Percentiles rank a stretch among this genome's conserved stretches.
Conservation (phyloP, 306 rosid genomes). For the Carpinus fangiana region DNA sequence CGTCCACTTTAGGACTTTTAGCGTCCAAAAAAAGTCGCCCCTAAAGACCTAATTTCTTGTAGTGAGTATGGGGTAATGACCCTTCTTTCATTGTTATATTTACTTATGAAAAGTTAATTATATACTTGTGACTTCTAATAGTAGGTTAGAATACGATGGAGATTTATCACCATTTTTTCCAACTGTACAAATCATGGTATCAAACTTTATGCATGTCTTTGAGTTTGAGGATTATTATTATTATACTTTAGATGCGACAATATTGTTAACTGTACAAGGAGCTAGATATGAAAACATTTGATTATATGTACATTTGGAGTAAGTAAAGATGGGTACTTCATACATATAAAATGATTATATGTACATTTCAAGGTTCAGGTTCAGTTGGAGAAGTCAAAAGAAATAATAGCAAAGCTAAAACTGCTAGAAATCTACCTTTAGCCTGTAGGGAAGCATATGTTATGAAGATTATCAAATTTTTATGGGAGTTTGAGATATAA, state of each 20-base stretch:
- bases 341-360: neutral
- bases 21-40: too few relatives aligned
- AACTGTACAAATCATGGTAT: neutral
- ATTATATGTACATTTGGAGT: neutral
- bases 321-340: neutral
- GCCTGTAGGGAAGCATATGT: neutral
- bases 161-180: neutral
- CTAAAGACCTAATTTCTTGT: too few relatives aligned
- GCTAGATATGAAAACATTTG: neutral
- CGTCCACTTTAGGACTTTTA: too few relatives aligned
- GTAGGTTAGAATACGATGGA: neutral
- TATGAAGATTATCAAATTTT: neutral
- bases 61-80: neutral
- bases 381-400: neutral
- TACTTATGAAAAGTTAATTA: neutral
- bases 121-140: neutral
- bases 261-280: neutral
- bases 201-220: neutral
- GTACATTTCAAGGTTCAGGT: neutral
- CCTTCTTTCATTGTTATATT: neutral
- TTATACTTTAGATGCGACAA: neutral
- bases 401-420: neutral
- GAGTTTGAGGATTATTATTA: neutral
- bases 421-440: neutral
- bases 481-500: neutral